Percentiles rank a stretch among this genome's conserved stretches.
phyloP scores from a whole-genome alignment of 495 filamentous ascomycete genomes.

The Pseudotulostoma volvatum region DNA sequence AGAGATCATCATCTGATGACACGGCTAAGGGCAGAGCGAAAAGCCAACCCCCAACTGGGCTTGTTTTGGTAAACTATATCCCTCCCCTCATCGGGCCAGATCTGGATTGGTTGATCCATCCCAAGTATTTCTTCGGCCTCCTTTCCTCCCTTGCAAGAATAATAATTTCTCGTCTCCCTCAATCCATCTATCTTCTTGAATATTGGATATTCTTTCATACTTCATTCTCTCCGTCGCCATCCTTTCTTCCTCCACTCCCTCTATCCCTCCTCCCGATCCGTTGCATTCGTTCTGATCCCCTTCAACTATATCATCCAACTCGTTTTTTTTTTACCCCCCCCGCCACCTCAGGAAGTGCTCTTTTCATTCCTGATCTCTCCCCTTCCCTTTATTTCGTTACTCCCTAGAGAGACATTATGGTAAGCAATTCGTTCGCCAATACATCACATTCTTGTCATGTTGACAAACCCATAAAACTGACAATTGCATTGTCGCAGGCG shows the following conservation, averaged over 20 bases:
- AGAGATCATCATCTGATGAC: too few relatives aligned
- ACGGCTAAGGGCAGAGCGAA: too few relatives aligned
- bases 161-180: too few relatives aligned
- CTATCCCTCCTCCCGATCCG: constrained; percentile 7
- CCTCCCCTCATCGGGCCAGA: too few relatives aligned
- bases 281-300: constrained; percentile 4
- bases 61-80: too few relatives aligned
- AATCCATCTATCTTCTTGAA: too few relatives aligned
- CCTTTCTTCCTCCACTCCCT: constrained; percentile 11
- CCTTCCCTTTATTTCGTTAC: constrained; percentile 15
- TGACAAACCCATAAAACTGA: not conserved
- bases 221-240: constrained; percentile 8
- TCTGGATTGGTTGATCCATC: too few relatives aligned
- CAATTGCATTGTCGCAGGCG: constrained; percentile 19
- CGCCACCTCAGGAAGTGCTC: too few relatives aligned
- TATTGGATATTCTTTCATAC: too few relatives aligned
- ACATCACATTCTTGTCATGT: not conserved
- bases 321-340: constrained; percentile 15
- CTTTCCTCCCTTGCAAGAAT: constrained; percentile 3
- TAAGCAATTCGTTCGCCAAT: constrained; percentile 10
- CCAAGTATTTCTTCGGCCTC: constrained; percentile 2
- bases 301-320: constrained; percentile 5
- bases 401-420: constrained; percentile 24
- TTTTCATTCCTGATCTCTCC: constrained; percentile 10
- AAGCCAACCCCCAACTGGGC: too few relatives aligned